A percentile compares a stretch with the other conserved stretches of the same genome.
Conservation (phyloP, 208 protist genomes). For the Kentomonas sorsogonicus region DNA sequence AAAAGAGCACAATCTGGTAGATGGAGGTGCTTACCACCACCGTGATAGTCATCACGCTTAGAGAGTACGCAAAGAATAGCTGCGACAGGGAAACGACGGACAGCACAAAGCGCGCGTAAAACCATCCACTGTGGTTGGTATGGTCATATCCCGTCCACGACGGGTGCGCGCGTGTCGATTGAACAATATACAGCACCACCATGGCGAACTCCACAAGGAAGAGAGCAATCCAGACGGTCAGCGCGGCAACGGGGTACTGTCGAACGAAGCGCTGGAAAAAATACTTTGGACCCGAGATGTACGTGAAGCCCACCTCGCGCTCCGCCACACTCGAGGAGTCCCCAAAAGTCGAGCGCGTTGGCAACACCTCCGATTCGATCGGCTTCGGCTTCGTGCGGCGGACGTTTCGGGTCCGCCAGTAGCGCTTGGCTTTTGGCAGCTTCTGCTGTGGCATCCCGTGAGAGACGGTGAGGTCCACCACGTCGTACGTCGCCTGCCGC, state of each 20-base stretch:
- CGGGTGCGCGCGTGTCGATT: slow-evolving; percentile 38
- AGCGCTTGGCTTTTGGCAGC: slow-evolving; percentile 32
- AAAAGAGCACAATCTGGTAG: slow-evolving; percentile 75
- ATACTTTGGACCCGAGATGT: slow-evolving; percentile 66
- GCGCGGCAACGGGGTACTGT: slow-evolving; percentile 54
- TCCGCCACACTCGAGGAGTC: too few relatives aligned
- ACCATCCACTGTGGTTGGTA: slow-evolving; percentile 46
- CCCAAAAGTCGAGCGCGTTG: too few relatives aligned
- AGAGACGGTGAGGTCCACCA: slow-evolving; percentile 48
- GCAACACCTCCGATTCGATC: slow-evolving; percentile 29
- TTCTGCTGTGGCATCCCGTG: slow-evolving; percentile 26
- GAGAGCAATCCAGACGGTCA: slow-evolving; percentile 72
- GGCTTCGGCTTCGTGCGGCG: slow-evolving; percentile 25
- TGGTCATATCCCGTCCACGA: slow-evolving; percentile 56
- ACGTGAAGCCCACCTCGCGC: slow-evolving; percentile 45
- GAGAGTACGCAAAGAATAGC: slow-evolving; percentile 80
- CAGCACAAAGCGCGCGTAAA: slow-evolving; percentile 57
- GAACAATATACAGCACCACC: slow-evolving; percentile 63
- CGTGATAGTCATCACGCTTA: slow-evolving; percentile 57
- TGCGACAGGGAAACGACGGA: slow-evolving; percentile 71
- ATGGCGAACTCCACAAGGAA: slow-evolving; percentile 71
- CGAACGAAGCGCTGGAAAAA: slow-evolving; percentile 77
- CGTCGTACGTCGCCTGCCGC: slow-evolving; percentile 11
- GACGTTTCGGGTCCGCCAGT: slow-evolving; percentile 41
- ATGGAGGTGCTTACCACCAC: slow-evolving; percentile 75